phyloP scores from a whole-genome alignment of 352 stramenopile species.

The Phytophthora pini region DNA sequence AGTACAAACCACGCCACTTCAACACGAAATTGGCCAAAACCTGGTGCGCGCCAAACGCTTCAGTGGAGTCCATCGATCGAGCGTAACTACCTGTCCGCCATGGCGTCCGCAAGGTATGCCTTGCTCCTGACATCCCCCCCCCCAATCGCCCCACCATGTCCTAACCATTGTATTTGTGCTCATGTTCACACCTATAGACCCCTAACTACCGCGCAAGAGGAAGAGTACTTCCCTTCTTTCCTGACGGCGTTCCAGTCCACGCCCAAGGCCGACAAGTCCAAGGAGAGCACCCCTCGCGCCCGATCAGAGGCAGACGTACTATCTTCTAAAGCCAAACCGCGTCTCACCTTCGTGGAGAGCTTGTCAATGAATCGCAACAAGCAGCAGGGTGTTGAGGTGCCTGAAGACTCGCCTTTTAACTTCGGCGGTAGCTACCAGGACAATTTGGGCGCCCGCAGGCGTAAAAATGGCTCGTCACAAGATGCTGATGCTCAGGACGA shows the following conservation, averaged over 20 bases:
- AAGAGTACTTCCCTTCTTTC: slow-evolving; percentile 82
- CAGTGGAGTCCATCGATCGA: slow-evolving; percentile 19
- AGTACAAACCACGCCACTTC: neutral
- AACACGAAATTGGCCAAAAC: neutral
- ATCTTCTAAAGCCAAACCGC: slow-evolving; percentile 39
- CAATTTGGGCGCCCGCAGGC: slow-evolving; percentile 52
- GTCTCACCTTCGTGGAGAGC: slow-evolving; percentile 72
- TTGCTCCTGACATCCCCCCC: neutral
- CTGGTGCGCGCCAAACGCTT: slow-evolving; percentile 2
- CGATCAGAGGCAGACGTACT: slow-evolving; percentile 37
- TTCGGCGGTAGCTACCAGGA: slow-evolving; percentile 53
- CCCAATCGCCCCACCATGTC: neutral
- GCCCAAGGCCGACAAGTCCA: slow-evolving; percentile 58
- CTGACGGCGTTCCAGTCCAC: slow-evolving; percentile 63
- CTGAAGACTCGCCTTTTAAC: slow-evolving; percentile 72
- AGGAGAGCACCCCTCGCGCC: slow-evolving; percentile 52
- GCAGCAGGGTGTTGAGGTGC: slow-evolving; percentile 41
- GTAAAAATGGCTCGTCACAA: slow-evolving; percentile 43
- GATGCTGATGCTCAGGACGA: slow-evolving; percentile 49
- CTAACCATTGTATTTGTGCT: neutral
- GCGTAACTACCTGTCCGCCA: slow-evolving; percentile 10
- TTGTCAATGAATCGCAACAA: slow-evolving; percentile 71
- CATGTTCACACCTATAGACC: slow-evolving; percentile 12
- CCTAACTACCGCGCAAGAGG: slow-evolving; percentile 49
- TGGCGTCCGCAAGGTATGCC: slow-evolving; percentile 31